phyloP scores from a whole-genome alignment of 305 asterid species.

The Fraxinus albicans region DNA sequence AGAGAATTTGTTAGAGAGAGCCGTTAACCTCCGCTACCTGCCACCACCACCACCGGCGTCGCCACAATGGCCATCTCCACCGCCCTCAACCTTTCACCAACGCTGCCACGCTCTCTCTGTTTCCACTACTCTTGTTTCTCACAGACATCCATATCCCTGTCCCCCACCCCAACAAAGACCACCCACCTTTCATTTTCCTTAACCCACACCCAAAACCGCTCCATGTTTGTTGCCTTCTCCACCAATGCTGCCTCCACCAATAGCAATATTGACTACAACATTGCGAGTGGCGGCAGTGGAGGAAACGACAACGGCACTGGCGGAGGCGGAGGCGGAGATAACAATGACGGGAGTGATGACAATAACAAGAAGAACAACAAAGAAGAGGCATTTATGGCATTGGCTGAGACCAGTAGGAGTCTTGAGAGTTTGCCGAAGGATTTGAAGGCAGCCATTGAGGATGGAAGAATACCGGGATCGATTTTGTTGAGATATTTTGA shows the following conservation, averaged over 20 bases:
- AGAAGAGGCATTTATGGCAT: conserved; percentile 67
- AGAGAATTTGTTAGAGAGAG: not conserved
- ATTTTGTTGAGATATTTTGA: conserved; percentile 59
- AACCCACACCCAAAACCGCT: conserved; percentile 2
- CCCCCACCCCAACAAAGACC: conserved; percentile 22
- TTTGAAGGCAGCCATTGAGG: conserved; percentile 69
- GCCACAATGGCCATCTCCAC: conserved; percentile 51
- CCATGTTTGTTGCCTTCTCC: conserved; percentile 28
- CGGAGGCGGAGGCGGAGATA: conserved; percentile 34
- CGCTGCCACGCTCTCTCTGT: conserved; percentile 25
- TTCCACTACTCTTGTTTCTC: conserved; percentile 19
- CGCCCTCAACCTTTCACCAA: conserved; percentile 32
- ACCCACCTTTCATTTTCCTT: conserved; percentile 22
- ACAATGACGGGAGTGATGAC: conserved; percentile 35
- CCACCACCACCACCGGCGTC: conserved; percentile 11
- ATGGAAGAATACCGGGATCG: conserved; percentile 74
- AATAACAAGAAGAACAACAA: conserved; percentile 46
- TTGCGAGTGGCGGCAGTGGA: conserved; percentile 34
- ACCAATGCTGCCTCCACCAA: conserved; percentile 28
- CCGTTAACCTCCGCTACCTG: not conserved
- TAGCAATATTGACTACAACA: conserved; percentile 25
- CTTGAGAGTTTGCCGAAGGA: conserved; percentile 83
- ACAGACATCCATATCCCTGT: conserved; percentile 12
- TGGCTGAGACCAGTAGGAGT: conserved; percentile 75
- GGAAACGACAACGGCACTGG: conserved; percentile 34